Evolutionary conservation across 1,284 basidiomycete species (phyloP).

Genomic region (Cryptococcus sp.): DNA sequence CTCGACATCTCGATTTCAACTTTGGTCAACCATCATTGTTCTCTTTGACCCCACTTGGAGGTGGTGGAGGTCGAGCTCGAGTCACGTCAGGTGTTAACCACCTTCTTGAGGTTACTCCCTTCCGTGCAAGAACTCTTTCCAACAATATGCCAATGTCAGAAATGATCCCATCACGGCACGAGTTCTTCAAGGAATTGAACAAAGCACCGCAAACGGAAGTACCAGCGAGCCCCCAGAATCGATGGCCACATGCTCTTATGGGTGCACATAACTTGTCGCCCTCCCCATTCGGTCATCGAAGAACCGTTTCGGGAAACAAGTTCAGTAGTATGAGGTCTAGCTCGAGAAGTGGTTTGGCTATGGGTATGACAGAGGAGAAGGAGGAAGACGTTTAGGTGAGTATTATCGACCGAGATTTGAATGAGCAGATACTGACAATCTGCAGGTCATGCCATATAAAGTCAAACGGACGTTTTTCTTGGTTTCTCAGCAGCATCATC

Average conservation of each 20-base stretch:
- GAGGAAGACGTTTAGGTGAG: slow-evolving; percentile 6
- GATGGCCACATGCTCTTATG: slow-evolving; percentile 22
- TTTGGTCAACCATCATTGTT: slow-evolving; percentile 37
- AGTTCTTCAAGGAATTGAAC: slow-evolving; percentile 34
- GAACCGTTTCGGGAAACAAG: slow-evolving; percentile 26
- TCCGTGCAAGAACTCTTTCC: neutral
- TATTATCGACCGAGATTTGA: too few relatives aligned
- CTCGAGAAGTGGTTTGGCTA: slow-evolving; percentile 22
- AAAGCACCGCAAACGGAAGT: slow-evolving; percentile 11
- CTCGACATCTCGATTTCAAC: slow-evolving; percentile 41
- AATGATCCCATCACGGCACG: slow-evolving; percentile 24
- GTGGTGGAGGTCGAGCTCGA: slow-evolving; percentile 31
- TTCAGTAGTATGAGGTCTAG: slow-evolving; percentile 28
- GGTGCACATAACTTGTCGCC: slow-evolving; percentile 28
- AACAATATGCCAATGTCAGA: slow-evolving; percentile 12
- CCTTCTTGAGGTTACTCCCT: neutral
- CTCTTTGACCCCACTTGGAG: slow-evolving; percentile 37
- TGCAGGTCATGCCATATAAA: too few relatives aligned
- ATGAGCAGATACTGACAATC: too few relatives aligned
- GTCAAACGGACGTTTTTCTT: too few relatives aligned
- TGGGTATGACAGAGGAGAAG: slow-evolving; percentile 16
- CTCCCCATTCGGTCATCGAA: slow-evolving; percentile 27
- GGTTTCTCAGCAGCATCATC: too few relatives aligned
- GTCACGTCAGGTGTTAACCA: slow-evolving; percentile 21
- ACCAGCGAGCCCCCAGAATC: slow-evolving; percentile 10